Conservation (phyloP, 495 filamentous ascomycete species). For the Xylaria grammica region DNA sequence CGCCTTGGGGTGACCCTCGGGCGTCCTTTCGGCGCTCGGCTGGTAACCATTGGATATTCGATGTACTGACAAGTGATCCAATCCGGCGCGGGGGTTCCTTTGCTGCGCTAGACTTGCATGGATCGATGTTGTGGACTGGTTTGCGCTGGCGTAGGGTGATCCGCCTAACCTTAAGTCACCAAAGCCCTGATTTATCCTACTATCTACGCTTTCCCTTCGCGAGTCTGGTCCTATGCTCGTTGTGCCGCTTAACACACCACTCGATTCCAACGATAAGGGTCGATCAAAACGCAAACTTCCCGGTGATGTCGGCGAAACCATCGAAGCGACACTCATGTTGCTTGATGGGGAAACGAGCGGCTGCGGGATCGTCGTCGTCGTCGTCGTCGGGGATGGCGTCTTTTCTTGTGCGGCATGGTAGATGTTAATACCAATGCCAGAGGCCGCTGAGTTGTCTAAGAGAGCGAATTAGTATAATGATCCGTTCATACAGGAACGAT, state of each 20-base stretch:
- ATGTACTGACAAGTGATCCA: constrained; percentile 52
- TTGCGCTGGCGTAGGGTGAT: constrained; percentile 75
- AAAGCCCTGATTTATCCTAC: constrained; percentile 73
- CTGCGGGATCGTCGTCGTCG: constrained; percentile 46
- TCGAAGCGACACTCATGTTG: constrained; percentile 62
- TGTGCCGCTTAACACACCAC: constrained; percentile 24
- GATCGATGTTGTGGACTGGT: constrained; percentile 78
- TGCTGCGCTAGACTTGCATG: constrained; percentile 58
- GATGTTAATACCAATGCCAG: constrained; percentile 47
- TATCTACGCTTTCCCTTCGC: constrained; percentile 79
- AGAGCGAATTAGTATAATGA: constrained; percentile 22
- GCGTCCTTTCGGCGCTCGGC: constrained; percentile 59
- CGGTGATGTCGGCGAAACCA: constrained; percentile 59
- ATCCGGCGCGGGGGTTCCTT: constrained; percentile 51
- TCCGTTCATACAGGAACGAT: constrained; percentile 1
- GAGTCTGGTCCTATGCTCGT: constrained; percentile 48
- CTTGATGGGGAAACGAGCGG: constrained; percentile 53
- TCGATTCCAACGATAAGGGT: constrained; percentile 50
- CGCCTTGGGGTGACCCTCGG: constrained; percentile 52
- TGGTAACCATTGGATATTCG: constrained; percentile 70
- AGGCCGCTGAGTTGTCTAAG: constrained; percentile 57
- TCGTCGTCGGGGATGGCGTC: constrained; percentile 57
- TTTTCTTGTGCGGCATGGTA: constrained; percentile 56
- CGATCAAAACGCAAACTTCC: constrained; percentile 50
- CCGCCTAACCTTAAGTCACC: constrained; percentile 69